These are phyloP conservation scores for Lachnellula suecica DNA, from an alignment of 2,329 filamentous ascomycete genomes.

Conservation along the genomic window DNA sequence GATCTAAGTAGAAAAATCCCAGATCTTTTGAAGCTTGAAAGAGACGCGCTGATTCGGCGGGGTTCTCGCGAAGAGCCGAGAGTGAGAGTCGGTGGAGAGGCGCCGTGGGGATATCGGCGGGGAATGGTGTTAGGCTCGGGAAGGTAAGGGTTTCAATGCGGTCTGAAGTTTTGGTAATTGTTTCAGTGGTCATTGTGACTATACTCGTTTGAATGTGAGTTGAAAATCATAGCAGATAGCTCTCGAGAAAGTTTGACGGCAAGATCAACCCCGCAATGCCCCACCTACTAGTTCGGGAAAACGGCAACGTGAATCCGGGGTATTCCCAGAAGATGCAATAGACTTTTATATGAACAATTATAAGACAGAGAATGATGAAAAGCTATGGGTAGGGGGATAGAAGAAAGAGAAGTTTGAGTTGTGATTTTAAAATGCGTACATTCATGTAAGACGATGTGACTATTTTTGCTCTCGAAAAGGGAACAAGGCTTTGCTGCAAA, in stretches of 20 bases:
- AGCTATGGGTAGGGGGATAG: too few relatives aligned
- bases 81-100: not conserved
- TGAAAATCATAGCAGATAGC: not conserved
- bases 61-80: not conserved
- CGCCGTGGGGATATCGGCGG: not conserved
- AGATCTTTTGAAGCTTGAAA: slow-evolving; percentile 24
- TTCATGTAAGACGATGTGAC: too few relatives aligned
- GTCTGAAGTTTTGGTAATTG: slow-evolving; percentile 1
- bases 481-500: too few relatives aligned
- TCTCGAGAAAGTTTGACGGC: not conserved
- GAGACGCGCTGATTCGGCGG: slow-evolving; percentile 15
- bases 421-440: too few relatives aligned
- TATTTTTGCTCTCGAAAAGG: too few relatives aligned
- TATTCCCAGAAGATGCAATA: not conserved
- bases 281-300: not conserved
- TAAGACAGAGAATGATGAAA: too few relatives aligned
- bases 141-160: slow-evolving; percentile 6
- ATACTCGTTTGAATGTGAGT: not conserved
- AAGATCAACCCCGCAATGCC: not conserved
- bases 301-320: not conserved
- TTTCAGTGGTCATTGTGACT: slow-evolving; percentile 11
- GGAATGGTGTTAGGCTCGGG: slow-evolving; percentile 19
- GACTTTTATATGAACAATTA: too few relatives aligned
- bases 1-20: slow-evolving; percentile 30
- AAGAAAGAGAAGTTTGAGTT: too few relatives aligned